Evolutionary conservation across 106 monocot genomes (phyloP).

Genomic region (Triglochin maritima): DNA sequence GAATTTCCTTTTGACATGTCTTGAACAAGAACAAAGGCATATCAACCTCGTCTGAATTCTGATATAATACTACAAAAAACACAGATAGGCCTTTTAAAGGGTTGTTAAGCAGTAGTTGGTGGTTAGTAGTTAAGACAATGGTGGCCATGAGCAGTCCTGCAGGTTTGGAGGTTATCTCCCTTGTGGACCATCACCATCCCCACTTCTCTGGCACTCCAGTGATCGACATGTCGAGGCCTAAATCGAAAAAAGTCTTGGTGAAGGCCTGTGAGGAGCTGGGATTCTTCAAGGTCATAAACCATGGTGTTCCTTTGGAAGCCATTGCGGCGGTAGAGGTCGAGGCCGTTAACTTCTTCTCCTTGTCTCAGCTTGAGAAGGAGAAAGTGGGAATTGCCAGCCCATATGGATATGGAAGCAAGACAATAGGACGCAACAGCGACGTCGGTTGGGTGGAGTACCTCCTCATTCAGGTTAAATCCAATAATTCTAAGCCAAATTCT

Average conservation of each 20-base stretch:
- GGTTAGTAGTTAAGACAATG: neutral
- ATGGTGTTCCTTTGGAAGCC: constrained; percentile 28
- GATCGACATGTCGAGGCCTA: constrained; percentile 43
- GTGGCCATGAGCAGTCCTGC: neutral
- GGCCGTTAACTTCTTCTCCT: constrained; percentile 50
- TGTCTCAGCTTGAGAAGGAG: constrained; percentile 19
- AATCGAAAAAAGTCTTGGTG: constrained; percentile 11
- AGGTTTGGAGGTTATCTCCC: neutral
- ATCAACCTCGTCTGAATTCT: no score
- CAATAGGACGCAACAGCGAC: constrained; percentile 69
- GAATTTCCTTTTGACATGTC: no score
- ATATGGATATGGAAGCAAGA: constrained; percentile 65
- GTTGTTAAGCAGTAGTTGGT: no score
- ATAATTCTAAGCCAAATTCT: neutral
- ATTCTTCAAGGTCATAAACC: constrained; percentile 72
- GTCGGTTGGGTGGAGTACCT: constrained; percentile 94
- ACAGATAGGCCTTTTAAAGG: no score
- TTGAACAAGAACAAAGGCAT: no score
- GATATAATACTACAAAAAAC: no score
- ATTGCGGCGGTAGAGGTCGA: constrained; percentile 36
- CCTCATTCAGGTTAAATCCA: constrained; percentile 25
- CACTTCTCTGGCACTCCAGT: constrained; percentile 16
- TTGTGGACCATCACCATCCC: neutral
- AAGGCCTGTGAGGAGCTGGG: constrained; percentile 57
- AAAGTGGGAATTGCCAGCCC: constrained; percentile 18